Evolutionary conservation across 345 rosid genomes (phyloP).

Genomic region (Syzygium oleosum): DNA sequence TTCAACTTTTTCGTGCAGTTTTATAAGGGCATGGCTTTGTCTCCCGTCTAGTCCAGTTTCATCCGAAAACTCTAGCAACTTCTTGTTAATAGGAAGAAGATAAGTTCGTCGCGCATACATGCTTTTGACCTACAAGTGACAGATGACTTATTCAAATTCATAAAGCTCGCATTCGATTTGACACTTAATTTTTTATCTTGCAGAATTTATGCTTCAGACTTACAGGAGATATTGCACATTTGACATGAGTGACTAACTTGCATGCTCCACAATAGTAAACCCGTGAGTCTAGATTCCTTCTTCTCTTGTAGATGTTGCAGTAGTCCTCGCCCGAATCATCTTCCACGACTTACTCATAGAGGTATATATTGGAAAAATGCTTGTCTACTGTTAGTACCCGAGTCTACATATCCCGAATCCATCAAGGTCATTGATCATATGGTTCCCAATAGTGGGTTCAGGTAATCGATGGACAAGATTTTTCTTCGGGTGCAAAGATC

Average conservation of each 20-base stretch:
- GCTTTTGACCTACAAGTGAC: not conserved
- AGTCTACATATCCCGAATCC: no score
- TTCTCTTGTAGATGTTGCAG: not conserved
- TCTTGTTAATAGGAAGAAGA: no score
- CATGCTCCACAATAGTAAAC: not conserved
- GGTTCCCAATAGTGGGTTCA: no score
- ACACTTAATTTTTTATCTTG: not conserved
- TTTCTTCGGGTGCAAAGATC: not conserved
- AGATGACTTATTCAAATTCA: not conserved
- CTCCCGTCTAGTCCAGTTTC: no score
- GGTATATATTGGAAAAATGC: no score
- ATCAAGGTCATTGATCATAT: no score
- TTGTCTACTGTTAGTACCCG: no score
- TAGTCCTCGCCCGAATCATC: not conserved
- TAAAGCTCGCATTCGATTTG: not conserved
- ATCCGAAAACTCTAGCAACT: no score
- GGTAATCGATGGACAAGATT: no score
- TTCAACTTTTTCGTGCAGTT: no score
- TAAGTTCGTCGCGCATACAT: not conserved
- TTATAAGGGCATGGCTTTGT: no score
- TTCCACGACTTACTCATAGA: not conserved
- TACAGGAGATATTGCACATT: not conserved
- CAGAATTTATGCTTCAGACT: not conserved
- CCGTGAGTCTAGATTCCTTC: not conserved
- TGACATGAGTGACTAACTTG: not conserved